phyloP scores from a whole-genome alignment of 1,139 yeast species.

The Suhomyces anneliseae region DNA sequence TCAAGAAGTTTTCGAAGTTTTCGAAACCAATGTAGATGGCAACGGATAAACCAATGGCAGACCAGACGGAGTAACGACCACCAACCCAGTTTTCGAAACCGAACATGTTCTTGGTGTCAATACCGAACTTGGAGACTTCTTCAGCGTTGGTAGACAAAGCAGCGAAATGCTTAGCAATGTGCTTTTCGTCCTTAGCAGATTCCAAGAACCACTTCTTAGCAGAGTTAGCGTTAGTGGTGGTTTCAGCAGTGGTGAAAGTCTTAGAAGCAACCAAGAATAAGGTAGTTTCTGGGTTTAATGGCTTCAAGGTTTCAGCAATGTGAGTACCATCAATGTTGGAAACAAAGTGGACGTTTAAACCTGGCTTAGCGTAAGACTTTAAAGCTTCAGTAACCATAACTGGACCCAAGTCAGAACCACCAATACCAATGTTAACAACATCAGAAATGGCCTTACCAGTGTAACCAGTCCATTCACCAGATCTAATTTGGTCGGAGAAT shows the following conservation, averaged over 20 bases:
- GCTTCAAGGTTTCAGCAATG: slow-evolving; percentile 84
- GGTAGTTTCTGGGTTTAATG: slow-evolving; percentile 84
- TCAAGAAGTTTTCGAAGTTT: slow-evolving; percentile 84
- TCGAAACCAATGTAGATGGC: slow-evolving; percentile 94
- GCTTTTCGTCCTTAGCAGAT: slow-evolving; percentile 62
- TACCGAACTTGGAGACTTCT: slow-evolving; percentile 92
- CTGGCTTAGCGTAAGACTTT: slow-evolving; percentile 80
- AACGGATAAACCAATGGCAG: slow-evolving; percentile 94
- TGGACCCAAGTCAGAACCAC: slow-evolving; percentile 98
- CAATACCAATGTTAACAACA: slow-evolving; percentile 96
- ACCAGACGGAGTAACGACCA: slow-evolving; percentile 99
- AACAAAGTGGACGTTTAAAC: slow-evolving; percentile 83
- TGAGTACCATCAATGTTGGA: slow-evolving; percentile 99
- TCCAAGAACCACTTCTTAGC: slow-evolving; percentile 93
- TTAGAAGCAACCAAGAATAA: slow-evolving; percentile 93
- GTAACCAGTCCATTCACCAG: slow-evolving; percentile 96
- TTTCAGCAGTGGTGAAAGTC: slow-evolving; percentile 98
- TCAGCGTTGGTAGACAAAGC: slow-evolving; percentile 92
- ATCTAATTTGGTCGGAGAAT: slow-evolving; percentile 83
- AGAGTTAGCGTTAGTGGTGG: slow-evolving; percentile 90
- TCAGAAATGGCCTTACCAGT: slow-evolving; percentile 92
- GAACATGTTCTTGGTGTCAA: slow-evolving; percentile 96
- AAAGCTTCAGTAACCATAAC: slow-evolving; percentile 99
- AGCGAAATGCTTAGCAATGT: slow-evolving; percentile 95
- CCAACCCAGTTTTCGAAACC: slow-evolving; percentile 99